A percentile compares a stretch with the other conserved stretches of the same genome.
Conservation (phyloP, 2,329 filamentous ascomycete species). For the Pyrenophora graminea region DNA sequence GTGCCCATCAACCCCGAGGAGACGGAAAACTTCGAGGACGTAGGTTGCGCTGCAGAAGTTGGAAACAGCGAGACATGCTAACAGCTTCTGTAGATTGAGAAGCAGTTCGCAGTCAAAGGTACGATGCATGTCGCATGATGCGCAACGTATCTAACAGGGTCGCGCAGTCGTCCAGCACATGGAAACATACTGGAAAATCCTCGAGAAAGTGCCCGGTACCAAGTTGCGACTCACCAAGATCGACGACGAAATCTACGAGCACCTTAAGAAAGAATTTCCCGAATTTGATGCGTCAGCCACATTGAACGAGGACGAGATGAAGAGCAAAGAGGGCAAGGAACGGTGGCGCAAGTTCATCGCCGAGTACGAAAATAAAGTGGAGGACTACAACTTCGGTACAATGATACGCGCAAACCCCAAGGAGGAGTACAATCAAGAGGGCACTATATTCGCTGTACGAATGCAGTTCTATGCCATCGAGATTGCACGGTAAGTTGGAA, state of each 20-base stretch:
- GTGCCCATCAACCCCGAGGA: constrained; percentile 55
- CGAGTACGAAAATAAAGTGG: constrained; percentile 89
- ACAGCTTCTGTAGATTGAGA: constrained; percentile 75
- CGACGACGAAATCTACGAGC: constrained; percentile 91
- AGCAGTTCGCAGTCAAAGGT: constrained; percentile 98
- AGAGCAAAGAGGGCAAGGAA: constrained; percentile 94
- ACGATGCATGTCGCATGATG: neutral
- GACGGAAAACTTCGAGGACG: constrained; percentile 72
- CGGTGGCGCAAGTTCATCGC: constrained; percentile 94
- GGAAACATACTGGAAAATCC: constrained; percentile 94
- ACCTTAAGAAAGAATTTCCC: constrained; percentile 85
- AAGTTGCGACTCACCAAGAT: constrained; percentile 86
- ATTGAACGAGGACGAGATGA: constrained; percentile 93
- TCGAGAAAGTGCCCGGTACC: constrained; percentile 89
- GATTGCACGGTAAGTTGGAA: constrained; percentile 63
- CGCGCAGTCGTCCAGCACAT: constrained; percentile 83
- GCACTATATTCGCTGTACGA: constrained; percentile 84
- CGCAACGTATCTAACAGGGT: constrained; percentile 16
- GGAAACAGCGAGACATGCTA: constrained; percentile 9
- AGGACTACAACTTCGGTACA: constrained; percentile 97
- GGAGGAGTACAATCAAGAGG: constrained; percentile 82
- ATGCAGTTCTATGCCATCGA: constrained; percentile 87
- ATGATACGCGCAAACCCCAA: constrained; percentile 81
- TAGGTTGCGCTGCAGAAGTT: constrained; percentile 47
- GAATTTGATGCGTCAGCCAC: constrained; percentile 83